Evolutionary conservation across 2,329 filamentous ascomycete genomes (phyloP).

Genomic region (Sporothrix protearum): DNA sequence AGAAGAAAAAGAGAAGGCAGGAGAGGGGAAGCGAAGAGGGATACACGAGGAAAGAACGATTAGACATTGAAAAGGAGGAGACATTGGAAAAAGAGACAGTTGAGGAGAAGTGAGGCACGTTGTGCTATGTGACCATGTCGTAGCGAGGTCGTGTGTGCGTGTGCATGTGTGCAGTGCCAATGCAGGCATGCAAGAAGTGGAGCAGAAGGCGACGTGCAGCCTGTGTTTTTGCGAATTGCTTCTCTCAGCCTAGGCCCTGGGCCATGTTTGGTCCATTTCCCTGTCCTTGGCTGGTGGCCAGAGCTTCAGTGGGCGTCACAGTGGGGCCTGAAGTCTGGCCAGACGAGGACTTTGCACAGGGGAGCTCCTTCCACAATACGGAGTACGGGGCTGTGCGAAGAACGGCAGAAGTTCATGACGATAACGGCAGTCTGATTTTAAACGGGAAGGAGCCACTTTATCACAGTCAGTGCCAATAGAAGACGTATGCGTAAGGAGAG

Average conservation of each 20-base stretch:
- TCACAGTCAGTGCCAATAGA: no score
- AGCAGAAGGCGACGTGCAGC: not conserved
- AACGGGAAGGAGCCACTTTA: not conserved
- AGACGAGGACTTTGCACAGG: not conserved
- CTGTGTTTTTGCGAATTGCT: conserved; percentile 9
- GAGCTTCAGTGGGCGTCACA: not conserved
- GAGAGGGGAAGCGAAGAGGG: not conserved
- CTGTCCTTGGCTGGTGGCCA: conserved; percentile 7
- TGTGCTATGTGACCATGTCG: conserved; percentile 10
- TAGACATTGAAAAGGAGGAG: not conserved
- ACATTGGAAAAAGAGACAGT: not conserved
- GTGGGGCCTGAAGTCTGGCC: conserved; percentile 8
- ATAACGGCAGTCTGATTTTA: not conserved
- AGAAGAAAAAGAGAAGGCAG: not conserved
- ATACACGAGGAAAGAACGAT: not conserved
- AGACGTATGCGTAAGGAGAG: no score
- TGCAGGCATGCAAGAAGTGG: not conserved
- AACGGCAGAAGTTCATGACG: not conserved
- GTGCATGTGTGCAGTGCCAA: not conserved
- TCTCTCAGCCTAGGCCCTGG: conserved; percentile 2
- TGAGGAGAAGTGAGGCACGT: not conserved
- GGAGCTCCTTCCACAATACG: conserved; percentile 3
- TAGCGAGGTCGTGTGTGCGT: not conserved
- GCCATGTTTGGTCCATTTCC: not conserved
- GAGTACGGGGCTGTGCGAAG: not conserved